phyloP scores from a whole-genome alignment of 805 yeast species.

The Suhomyces sp. region DNA sequence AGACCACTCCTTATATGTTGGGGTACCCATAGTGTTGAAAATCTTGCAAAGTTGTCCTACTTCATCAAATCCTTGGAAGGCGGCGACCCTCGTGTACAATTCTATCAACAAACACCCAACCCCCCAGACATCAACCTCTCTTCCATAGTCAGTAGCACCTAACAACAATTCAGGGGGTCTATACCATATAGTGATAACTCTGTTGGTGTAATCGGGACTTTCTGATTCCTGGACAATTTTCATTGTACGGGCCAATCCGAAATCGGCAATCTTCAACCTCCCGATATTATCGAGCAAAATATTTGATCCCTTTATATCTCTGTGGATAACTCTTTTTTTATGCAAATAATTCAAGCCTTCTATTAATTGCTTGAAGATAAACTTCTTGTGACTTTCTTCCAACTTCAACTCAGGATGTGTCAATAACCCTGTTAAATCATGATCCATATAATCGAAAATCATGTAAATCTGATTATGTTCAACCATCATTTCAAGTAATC shows the following conservation, averaged over 20 bases:
- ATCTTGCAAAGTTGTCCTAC: constrained; percentile 77
- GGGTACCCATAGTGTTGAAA: constrained; percentile 85
- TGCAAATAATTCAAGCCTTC: constrained; percentile 72
- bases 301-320: constrained; percentile 83
- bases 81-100: constrained; percentile 68
- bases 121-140: constrained; percentile 96
- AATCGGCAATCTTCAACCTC: constrained; percentile 70
- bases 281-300: constrained; percentile 65
- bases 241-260: constrained; percentile 80
- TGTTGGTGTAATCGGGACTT: constrained; percentile 82
- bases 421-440: constrained; percentile 86
- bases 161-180: constrained; percentile 91
- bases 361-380: constrained; percentile 61
- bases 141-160: constrained; percentile 87
- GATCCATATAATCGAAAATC: constrained; percentile 92
- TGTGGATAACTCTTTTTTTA: constrained; percentile 64
- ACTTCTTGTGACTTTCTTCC: constrained; percentile 63
- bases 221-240: constrained; percentile 50
- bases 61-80: constrained; percentile 88
- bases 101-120: constrained; percentile 90
- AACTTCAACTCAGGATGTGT: constrained; percentile 70
- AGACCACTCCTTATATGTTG: constrained; percentile 73
- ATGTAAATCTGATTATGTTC: constrained; percentile 73
- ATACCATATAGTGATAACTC: constrained; percentile 96
- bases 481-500: constrained; percentile 86